Evolutionary conservation across 148 eudicot genomes (phyloP).

Genomic region (Drosera capensis): DNA sequence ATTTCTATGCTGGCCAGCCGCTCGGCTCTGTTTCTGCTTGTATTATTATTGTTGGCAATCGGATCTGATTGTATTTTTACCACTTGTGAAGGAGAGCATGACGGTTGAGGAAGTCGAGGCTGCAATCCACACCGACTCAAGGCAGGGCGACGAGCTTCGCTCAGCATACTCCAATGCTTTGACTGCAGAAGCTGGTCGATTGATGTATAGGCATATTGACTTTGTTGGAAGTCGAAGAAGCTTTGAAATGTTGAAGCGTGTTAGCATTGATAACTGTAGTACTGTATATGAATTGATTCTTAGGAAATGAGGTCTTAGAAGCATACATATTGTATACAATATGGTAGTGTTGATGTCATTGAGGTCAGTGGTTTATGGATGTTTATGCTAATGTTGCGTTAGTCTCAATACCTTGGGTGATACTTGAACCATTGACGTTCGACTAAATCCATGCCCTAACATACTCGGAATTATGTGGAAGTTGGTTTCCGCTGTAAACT

Average conservation of each 20-base stretch:
- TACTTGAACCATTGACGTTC: too few relatives aligned
- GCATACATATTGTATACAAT: too few relatives aligned
- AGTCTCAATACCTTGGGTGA: too few relatives aligned
- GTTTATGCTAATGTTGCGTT: too few relatives aligned
- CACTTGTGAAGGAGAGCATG: constrained; percentile 52
- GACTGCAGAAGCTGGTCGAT: constrained; percentile 21
- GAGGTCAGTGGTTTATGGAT: too few relatives aligned
- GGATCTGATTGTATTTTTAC: neutral
- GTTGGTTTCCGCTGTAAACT: too few relatives aligned
- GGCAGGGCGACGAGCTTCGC: constrained; percentile 74
- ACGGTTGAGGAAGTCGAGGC: constrained; percentile 48
- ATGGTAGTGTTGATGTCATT: too few relatives aligned
- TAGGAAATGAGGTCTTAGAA: constrained; percentile 53
- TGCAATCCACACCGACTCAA: constrained; percentile 89
- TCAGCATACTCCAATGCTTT: constrained; percentile 42
- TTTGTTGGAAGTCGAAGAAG: constrained; percentile 79
- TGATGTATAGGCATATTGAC: constrained; percentile 55
- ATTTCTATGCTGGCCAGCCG: too few relatives aligned
- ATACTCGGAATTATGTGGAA: too few relatives aligned
- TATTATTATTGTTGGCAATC: too few relatives aligned
- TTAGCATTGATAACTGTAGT: constrained; percentile 55
- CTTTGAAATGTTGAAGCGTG: constrained; percentile 90
- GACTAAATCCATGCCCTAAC: too few relatives aligned
- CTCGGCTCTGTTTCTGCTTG: too few relatives aligned
- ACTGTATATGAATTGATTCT: constrained; percentile 70